Evolutionary conservation across 2,329 filamentous ascomycete genomes (phyloP).

Genomic region (Colletotrichum paranaense): DNA sequence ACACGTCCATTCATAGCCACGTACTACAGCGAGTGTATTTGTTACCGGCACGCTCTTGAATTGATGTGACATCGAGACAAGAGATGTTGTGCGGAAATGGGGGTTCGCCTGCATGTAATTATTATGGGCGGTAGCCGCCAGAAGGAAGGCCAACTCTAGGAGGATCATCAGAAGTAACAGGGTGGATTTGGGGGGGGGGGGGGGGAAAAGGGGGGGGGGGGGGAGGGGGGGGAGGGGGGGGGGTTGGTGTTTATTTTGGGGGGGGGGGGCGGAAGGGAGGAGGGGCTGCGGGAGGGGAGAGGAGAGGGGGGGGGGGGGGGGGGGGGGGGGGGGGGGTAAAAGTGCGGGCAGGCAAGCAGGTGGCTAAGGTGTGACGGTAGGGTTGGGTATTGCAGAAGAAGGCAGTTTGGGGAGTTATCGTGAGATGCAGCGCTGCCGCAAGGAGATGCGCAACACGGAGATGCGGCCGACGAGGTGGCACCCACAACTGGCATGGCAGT

Average conservation of each 20-base stretch:
- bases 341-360: neutral
- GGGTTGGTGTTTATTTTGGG: too few relatives aligned
- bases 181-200: neutral
- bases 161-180: neutral
- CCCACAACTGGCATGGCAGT: neutral
- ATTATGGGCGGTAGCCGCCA: neutral
- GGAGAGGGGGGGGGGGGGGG: neutral
- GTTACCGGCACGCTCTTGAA: neutral
- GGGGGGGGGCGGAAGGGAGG: too few relatives aligned
- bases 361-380: neutral
- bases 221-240: too few relatives aligned
- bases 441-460: slow-evolving; percentile 4
- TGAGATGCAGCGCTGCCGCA: slow-evolving; percentile 23
- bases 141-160: neutral
- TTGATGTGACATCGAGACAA: neutral
- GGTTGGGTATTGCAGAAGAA: slow-evolving; percentile 9
- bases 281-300: too few relatives aligned
- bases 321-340: neutral
- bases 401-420: slow-evolving; percentile 1
- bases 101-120: neutral
- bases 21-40: neutral
- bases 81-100: neutral
- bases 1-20: neutral
- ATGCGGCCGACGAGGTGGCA: neutral
- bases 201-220: too few relatives aligned